A percentile compares a stretch with the other conserved stretches of the same genome.
phyloP scores from a whole-genome alignment of 2,329 filamentous ascomycete genomes.

The Alternaria solani region DNA sequence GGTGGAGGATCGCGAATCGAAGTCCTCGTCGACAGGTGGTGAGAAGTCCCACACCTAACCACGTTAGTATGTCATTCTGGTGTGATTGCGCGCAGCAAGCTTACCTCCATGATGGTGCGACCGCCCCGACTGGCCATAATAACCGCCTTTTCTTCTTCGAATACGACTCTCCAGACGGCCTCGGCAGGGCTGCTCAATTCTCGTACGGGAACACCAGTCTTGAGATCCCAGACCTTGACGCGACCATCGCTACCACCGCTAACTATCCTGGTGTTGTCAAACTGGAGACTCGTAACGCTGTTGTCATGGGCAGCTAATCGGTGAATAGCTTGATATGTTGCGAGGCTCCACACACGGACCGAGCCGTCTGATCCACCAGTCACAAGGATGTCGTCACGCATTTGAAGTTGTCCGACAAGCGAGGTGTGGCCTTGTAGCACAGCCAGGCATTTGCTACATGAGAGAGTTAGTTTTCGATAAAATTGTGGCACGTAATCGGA shows the following conservation, averaged over 20 bases:
- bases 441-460: slow-evolving; percentile 73
- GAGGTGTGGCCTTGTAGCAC: slow-evolving; percentile 97
- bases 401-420: slow-evolving; percentile 93
- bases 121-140: slow-evolving; percentile 87
- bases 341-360: slow-evolving; percentile 93
- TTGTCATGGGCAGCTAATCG: slow-evolving; percentile 96
- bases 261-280: slow-evolving; percentile 93
- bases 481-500: slow-evolving; percentile 34
- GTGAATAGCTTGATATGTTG: slow-evolving; percentile 90
- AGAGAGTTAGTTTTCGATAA: slow-evolving; percentile 20
- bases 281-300: slow-evolving; percentile 96
- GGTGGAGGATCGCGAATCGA: slow-evolving; percentile 50
- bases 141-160: slow-evolving; percentile 97
- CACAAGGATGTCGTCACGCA: slow-evolving; percentile 92
- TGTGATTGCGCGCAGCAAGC: slow-evolving; percentile 40
- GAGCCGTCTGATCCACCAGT: slow-evolving; percentile 96
- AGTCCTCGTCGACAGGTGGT: slow-evolving; percentile 68
- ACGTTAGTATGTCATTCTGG: slow-evolving; percentile 39
- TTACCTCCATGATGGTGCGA: slow-evolving; percentile 96
- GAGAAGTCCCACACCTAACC: slow-evolving; percentile 91
- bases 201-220: slow-evolving; percentile 86
- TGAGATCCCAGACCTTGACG: slow-evolving; percentile 97
- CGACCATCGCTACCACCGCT: slow-evolving; percentile 96
- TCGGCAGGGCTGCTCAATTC: slow-evolving; percentile 92
- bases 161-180: slow-evolving; percentile 96